Base-by-base conservation (phyloP, 2,329 filamentous ascomycete genomes). In the Talaromyces sp. region DNA sequence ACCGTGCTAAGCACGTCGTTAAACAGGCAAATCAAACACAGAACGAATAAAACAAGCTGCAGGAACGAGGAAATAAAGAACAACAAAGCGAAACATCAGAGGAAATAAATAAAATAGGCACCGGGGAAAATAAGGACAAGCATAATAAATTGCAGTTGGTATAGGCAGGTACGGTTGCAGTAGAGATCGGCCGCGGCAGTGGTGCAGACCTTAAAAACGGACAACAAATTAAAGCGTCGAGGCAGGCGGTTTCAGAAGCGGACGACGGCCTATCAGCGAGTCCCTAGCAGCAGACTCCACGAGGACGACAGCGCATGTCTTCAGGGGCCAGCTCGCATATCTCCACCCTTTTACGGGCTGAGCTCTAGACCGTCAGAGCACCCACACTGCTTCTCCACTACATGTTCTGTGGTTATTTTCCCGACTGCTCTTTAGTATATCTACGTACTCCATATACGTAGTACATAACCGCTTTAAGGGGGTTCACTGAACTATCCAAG, bases 181-280 rank as follows among this genome's bases (percentile, higher is more conserved):
- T 13, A 56, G 53, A 25, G 53, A 56, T 56, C 53, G 53, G 53
- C 53, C 53, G 53, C 31, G n/a, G 31, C 31, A 38, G 31, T 56
- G 51, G 29, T 54, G 51, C 29, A 17, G 31, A 34, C 51, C 51
- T 34, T 56, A 34, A 56, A 36, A 34, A 56, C 29, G 51, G 36
- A 56, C 51, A 56, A 15, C 51, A 56, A 56, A 56, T 25, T 56
- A 56, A 56, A 56, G 31, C 31, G 53, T 56, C 53, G 51, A 54
- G 10, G 29, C 51, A 54, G 29, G 51, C 51, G 31, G 53, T 56
- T 56, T 56, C 53, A 56, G 53, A 36, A 36, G 31, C 2, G 31
- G 53, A 13, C 31, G n/a, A 10, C 53, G 5, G 53, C 53, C 53
- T 56, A 56, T 56, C 53, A 56, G 53, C 53, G 31, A 7, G 53